Evolutionary conservation across 495 filamentous ascomycete genomes (phyloP), one percentile per base, ranked within the genome.

Genomic region (Massariosphaeria phaeospora): DNA sequence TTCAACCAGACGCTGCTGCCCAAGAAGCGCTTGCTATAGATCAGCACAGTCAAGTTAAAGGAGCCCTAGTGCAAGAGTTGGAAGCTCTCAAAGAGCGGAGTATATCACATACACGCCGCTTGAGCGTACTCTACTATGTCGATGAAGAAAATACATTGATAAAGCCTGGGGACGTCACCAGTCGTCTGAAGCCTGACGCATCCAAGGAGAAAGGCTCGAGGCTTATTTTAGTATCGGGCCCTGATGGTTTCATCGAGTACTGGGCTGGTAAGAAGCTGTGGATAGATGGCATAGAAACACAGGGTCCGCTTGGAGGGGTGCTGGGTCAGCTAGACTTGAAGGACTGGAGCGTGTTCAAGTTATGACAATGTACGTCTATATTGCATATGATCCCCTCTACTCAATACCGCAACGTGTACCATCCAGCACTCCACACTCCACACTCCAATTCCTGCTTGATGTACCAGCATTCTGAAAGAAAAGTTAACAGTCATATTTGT

Each of bases 171-270:
- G 69, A 73, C 35, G 67, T 89, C 50, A 44, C 46, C 48, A 18
- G 55, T 59, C 25, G 59, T 59, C 27, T 52, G 48, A 25, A 46
- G 57, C 20, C 23, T 9, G 34, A 44, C 43, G 24, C 33, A 33
- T 7, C 31, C 2, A 39, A 36, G 10, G 26, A 41, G 21, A 27
- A 69, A 57, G 33, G 62, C 17, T 57, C 51, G 66, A 86, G 81
- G 51, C 58, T 94, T 36, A 72, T 96, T 24, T 70, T 95, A 42
- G 74, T 97, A 3, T 91, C 88, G 1, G 93, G 93, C 0, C 91
- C 93, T 0, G 88, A 93, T 35, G 91, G 93, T 13, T 98, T 97
- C 71, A 78, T 96, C 40, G 76, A 74, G 23, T 77, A 83, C 59
- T 85, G 85, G 71, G 86, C 86, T 6, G 91, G 91, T 4, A 75